phyloP scores from a whole-genome alignment of 2,329 filamentous ascomycete genomes.

The Cladophialophora bantiana region DNA sequence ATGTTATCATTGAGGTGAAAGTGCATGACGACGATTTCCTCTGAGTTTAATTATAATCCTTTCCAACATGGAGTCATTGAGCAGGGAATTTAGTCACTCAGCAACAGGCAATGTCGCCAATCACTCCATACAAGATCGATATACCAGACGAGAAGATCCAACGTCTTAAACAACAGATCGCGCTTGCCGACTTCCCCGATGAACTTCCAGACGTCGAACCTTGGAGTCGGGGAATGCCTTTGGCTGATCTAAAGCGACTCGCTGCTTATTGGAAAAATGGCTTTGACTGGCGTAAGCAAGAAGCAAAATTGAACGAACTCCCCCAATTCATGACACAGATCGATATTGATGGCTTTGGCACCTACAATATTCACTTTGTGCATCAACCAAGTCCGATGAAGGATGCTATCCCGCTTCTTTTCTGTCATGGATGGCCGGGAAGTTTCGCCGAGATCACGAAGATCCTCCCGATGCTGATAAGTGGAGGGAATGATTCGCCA shows the following conservation, averaged over 20 bases:
- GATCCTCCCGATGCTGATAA: slow-evolving; percentile 60
- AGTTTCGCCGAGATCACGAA: slow-evolving; percentile 73
- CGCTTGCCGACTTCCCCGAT: slow-evolving; percentile 53
- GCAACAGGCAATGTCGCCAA: slow-evolving; percentile 9
- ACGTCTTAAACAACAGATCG: slow-evolving; percentile 62
- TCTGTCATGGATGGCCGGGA: slow-evolving; percentile 73
- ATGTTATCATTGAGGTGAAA: too few relatives aligned
- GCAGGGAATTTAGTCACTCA: background rate
- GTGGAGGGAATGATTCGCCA: slow-evolving; percentile 47
- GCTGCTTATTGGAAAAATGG: slow-evolving; percentile 62
- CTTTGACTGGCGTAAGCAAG: slow-evolving; percentile 65
- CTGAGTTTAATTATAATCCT: background rate
- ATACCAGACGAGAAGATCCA: slow-evolving; percentile 61
- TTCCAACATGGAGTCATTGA: too few relatives aligned
- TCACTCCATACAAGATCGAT: slow-evolving; percentile 55
- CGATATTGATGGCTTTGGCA: slow-evolving; percentile 64
- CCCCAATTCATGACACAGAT: slow-evolving; percentile 61
- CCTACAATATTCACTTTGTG: slow-evolving; percentile 69
- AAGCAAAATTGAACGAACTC: slow-evolving; percentile 60
- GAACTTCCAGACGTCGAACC: slow-evolving; percentile 54
- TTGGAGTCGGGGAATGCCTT: slow-evolving; percentile 66
- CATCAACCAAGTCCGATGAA: slow-evolving; percentile 61
- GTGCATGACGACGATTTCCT: background rate
- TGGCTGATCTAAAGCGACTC: slow-evolving; percentile 67
- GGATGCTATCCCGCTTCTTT: slow-evolving; percentile 69